Percentiles rank a stretch among this genome's conserved stretches.
Conservation (phyloP, 495 filamentous ascomycete species). For the Hypoxylon fuscum region DNA sequence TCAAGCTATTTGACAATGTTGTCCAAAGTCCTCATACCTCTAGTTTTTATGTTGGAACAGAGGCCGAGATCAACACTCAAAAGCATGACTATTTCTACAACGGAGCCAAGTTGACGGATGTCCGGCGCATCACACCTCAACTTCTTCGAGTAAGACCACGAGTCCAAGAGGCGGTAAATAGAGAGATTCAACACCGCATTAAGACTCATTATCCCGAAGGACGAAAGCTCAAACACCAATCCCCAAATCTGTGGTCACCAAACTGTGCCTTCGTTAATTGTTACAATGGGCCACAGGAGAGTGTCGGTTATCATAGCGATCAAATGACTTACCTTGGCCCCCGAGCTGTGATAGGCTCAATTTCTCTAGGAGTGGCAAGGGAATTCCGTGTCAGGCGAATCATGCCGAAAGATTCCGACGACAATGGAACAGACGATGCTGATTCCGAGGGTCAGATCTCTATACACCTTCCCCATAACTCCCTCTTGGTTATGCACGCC, state of each 20-base stretch:
- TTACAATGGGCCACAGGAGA: constrained; percentile 81
- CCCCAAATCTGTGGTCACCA: constrained; percentile 74
- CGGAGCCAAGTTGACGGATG: constrained; percentile 74
- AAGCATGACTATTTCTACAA: constrained; percentile 87
- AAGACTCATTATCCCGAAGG: constrained; percentile 64
- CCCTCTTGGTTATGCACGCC: constrained; percentile 91
- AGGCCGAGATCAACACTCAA: constrained; percentile 69
- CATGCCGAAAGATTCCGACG: constrained; percentile 58
- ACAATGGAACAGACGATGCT: constrained; percentile 50
- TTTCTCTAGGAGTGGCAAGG: constrained; percentile 87
- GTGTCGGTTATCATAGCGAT: constrained; percentile 90
- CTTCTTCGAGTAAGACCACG: constrained; percentile 70
- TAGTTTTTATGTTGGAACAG: constrained; percentile 78
- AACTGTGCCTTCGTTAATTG: constrained; percentile 96
- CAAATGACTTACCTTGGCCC: constrained; percentile 94
- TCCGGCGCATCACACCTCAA: constrained; percentile 75
- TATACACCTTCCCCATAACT: constrained; percentile 94
- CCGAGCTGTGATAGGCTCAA: constrained; percentile 83
- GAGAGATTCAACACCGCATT: constrained; percentile 73
- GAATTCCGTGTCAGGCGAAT: constrained; percentile 89
- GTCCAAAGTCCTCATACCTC: constrained; percentile 84
- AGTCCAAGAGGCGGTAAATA: constrained; percentile 79
- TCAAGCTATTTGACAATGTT: constrained; percentile 85
- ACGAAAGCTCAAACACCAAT: constrained; percentile 81
- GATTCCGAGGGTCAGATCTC: constrained; percentile 83